Evolutionary conservation across 352 stramenopile genomes (phyloP), one percentile per base, ranked within the genome.

Genomic region (Globisporangium okanoganense): DNA sequence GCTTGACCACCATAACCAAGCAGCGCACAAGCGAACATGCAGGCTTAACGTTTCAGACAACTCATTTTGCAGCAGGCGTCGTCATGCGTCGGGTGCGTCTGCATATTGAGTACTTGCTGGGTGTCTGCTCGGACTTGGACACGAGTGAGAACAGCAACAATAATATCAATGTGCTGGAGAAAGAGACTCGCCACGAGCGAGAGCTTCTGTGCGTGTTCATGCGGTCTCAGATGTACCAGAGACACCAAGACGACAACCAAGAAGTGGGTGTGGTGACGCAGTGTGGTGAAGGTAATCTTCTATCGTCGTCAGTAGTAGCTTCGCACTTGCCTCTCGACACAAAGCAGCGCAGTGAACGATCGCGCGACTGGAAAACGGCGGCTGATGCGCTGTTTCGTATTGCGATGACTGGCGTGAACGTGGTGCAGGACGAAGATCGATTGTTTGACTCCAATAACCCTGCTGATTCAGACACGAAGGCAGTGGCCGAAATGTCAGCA

Each of bases 171-270:
- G 9, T 33, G 9, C 16, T 16, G 5, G 38, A 9, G 36, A 41
- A 57, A n/a, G 36, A 52, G 20, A 41, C n/a, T 12, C 7, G 12
- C 12, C 22, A 51, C 9, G 67, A 73, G 18, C 36, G 61, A 35
- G 52, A 60, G 9, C 75, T 85, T 4, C 55, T 74, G 9, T 56
- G 65, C 9, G 44, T 53, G 3, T 58, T 85, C 49, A 71, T 70
- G 64, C 57, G 75, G 44, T 78, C 76, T 0, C 74, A 85, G 25
- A 83, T 83, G 76, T 81, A 75, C 56, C 75, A 82, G 48, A 81
- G 79, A 63, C 81, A 83, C 41, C 64, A 66, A 51, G 76, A 83
- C 31, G 76, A 85, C 29, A 52, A 65, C 12, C 63, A 58, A 56
- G 29, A 20, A 48, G 44, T 20, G 5, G 14, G 33, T 38, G 48